Percentiles rank a stretch among this genome's conserved stretches.
Evolutionary conservation across 495 filamentous ascomycete genomes (phyloP).

Genomic region (Achaetomiella virescens): DNA sequence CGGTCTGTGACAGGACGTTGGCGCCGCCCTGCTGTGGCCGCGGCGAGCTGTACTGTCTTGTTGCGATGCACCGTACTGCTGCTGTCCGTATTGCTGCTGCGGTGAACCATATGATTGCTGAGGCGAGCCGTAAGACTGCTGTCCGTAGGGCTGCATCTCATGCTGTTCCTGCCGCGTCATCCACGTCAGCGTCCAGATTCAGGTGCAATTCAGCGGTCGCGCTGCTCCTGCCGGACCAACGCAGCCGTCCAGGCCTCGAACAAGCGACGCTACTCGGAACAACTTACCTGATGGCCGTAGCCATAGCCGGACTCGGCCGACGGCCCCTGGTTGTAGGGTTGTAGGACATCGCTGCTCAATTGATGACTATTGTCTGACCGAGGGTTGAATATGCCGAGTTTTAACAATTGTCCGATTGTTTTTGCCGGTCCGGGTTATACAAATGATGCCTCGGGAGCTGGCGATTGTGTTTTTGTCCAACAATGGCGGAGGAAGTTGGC

Average conservation of each 20-base stretch:
- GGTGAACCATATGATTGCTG: too few relatives aligned
- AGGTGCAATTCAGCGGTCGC: neutral
- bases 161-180: slow-evolving; percentile 29
- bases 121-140: slow-evolving; percentile 5
- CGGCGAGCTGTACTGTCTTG: slow-evolving; percentile 9
- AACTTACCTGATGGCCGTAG: slow-evolving; percentile 25
- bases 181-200: neutral
- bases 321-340: slow-evolving; percentile 42
- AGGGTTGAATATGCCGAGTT: neutral
- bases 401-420: neutral
- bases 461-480: neutral
- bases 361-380: slow-evolving; percentile 10
- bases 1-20: slow-evolving; percentile 43
- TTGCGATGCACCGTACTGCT: slow-evolving; percentile 12
- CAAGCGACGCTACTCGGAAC: slow-evolving; percentile 1
- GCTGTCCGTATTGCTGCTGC: neutral
- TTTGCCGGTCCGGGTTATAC: neutral
- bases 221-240: neutral
- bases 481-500: neutral
- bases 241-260: neutral
- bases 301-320: slow-evolving; percentile 45
- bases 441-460: neutral
- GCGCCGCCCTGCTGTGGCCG: slow-evolving; percentile 27
- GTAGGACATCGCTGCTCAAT: slow-evolving; percentile 38
- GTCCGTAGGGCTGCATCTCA: slow-evolving; percentile 33